These are phyloP conservation scores for Auricularia heimuer DNA, from an alignment of 768 basidiomycete species.

Conservation along the genomic window DNA sequence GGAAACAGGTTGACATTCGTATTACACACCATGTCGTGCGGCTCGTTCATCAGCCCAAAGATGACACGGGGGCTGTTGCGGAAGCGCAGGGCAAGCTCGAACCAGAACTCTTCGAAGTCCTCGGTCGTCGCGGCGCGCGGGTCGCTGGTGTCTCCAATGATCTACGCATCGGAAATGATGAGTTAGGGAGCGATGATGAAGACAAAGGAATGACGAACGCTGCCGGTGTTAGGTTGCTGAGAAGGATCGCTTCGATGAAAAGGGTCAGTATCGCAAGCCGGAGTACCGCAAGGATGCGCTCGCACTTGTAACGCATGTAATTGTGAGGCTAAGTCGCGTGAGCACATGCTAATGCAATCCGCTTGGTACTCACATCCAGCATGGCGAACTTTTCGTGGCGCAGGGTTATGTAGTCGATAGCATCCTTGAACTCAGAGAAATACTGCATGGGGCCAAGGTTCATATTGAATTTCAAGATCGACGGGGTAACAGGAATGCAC, in stretches of 20 bases:
- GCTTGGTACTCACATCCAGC: slow-evolving; percentile 20
- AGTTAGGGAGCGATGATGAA: not conserved
- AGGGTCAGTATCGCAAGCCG: not conserved
- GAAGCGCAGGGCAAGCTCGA: slow-evolving; percentile 33
- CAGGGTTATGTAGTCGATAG: slow-evolving; percentile 33
- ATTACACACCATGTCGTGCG: slow-evolving; percentile 32
- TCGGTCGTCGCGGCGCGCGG: slow-evolving; percentile 34
- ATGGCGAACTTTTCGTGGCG: slow-evolving; percentile 34
- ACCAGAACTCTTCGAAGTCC: slow-evolving; percentile 36
- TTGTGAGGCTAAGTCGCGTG: slow-evolving; percentile 15
- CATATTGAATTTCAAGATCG: not conserved
- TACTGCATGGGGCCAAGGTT: slow-evolving; percentile 21
- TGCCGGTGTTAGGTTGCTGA: slow-evolving; percentile 32
- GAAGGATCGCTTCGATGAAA: slow-evolving; percentile 30
- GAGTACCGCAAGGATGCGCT: not conserved
- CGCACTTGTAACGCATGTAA: slow-evolving; percentile 37
- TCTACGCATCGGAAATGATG: slow-evolving; percentile 16
- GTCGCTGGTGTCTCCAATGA: slow-evolving; percentile 36
- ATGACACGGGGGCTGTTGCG: slow-evolving; percentile 31
- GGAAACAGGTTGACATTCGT: too few relatives aligned
- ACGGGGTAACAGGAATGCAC: not conserved
- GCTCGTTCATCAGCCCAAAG: slow-evolving; percentile 41
- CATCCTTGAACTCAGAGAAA: slow-evolving; percentile 33
- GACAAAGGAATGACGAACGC: slow-evolving; percentile 21
- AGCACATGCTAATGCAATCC: slow-evolving; percentile 14